Evolutionary conservation across 352 stramenopile species (phyloP), one percentile per base, ranked within the genome.

Genomic region (Phytophthora syringae): DNA sequence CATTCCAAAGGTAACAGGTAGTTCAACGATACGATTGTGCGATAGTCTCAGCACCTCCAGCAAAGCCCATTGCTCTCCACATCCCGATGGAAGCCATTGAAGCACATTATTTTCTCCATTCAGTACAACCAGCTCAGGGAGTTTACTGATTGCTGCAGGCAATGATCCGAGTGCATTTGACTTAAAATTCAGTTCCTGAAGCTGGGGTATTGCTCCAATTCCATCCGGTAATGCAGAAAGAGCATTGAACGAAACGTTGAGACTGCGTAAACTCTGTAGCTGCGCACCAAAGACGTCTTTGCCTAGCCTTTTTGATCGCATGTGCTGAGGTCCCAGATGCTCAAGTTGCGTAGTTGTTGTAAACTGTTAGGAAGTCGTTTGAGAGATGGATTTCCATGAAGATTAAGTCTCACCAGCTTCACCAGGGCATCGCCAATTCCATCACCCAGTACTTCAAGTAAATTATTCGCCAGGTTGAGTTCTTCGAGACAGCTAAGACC

Each of bases 401-500:
- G 7, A 18, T 57, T 57, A 2, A 89, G 69, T 1, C 60, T 45
- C 40, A 82, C 61, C 6, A 91, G 63, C 5, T 61, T 67, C 12
- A 60, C n/a, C 0, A 91, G 53, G 15, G 58, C 57, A 22, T 74
- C 61, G 1, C 79, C 71, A 7, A 89, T 59, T 11, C 59, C 56
- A 24, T 89, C 79, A 2, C 65, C 51, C 42, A 89, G 56, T 3
- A 30, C 18, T 50, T 72, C 63, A 2, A 91, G 55, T 22, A 53
- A 3, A 57, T 93, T 94, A 39, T 60, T 77, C 7, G 62, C 64
- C 2, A 93, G 30, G 24, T 87, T 76, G 24, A 94, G 73, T 25
- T 86, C 72, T 61, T 89, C 74, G 0, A 93, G 67, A 3, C 66
- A 64, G 0, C 42, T 21, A 6, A 89, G 45, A 2, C 75, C 72